These are phyloP conservation scores for Talaromyces sp. DNA, from an alignment of 2,329 filamentous ascomycete genomes.

Conservation along the genomic window DNA sequence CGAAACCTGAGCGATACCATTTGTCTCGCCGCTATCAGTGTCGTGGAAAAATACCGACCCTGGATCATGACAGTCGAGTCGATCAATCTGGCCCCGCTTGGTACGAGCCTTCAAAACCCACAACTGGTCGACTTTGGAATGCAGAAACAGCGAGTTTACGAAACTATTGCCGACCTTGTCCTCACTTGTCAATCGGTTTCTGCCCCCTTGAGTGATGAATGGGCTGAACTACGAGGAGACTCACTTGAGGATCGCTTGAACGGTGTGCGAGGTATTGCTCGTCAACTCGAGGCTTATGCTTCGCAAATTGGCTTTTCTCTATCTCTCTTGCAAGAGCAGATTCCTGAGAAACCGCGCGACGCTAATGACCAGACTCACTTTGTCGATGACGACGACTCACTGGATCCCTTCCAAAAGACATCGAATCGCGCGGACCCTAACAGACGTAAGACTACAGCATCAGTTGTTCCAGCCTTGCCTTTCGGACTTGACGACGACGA, in stretches of 20 bases:
- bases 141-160: conserved; percentile 90
- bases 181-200: conserved; percentile 86
- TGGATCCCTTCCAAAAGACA: conserved; percentile 12
- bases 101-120: conserved; percentile 72
- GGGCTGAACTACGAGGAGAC: conserved; percentile 86
- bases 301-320: conserved; percentile 83
- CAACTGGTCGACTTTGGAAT: conserved; percentile 80
- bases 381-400: conserved; percentile 21
- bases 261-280: conserved; percentile 68
- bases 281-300: conserved; percentile 78
- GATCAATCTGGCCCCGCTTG: conserved; percentile 76
- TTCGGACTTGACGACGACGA: conserved; percentile 30
- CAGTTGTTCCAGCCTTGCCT: conserved; percentile 39
- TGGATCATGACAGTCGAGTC: conserved; percentile 90
- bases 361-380: conserved; percentile 28
- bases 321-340: conserved; percentile 77
- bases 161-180: conserved; percentile 84
- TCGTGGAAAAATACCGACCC: conserved; percentile 81
- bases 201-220: conserved; percentile 86
- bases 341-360: conserved; percentile 51
- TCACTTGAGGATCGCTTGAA: conserved; percentile 81
- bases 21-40: conserved; percentile 69
- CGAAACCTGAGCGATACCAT: conserved; percentile 75
- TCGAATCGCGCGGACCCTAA: conserved; percentile 29
- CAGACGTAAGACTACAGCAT: conserved; percentile 30